Evolutionary conservation across 1,139 yeast species (phyloP).

Genomic region (Debaryomycetaceae sp.): DNA sequence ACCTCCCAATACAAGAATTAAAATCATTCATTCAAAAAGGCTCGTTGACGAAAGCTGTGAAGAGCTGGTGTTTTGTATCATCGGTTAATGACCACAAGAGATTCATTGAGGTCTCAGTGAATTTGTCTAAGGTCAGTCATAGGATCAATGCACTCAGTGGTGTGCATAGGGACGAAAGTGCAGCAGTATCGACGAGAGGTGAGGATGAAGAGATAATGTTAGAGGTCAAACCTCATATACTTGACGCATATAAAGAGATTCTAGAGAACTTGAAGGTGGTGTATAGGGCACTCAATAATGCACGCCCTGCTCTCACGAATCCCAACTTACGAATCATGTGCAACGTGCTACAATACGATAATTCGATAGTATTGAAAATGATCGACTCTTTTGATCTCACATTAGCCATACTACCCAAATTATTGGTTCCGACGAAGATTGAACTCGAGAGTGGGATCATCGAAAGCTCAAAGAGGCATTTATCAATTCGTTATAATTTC

Average conservation of each 20-base stretch:
- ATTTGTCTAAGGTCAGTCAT: constrained; percentile 24
- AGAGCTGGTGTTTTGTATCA: constrained; percentile 59
- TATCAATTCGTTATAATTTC: constrained; percentile 54
- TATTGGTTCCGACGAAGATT: constrained; percentile 52
- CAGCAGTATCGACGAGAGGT: background rate
- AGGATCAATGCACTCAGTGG: constrained; percentile 14
- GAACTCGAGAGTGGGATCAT: constrained; percentile 32
- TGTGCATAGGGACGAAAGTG: constrained; percentile 11
- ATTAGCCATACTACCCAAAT: constrained; percentile 56
- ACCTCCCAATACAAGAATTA: constrained; percentile 1
- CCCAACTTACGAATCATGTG: constrained; percentile 57
- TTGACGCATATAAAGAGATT: constrained; percentile 46
- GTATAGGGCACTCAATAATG: constrained; percentile 63
- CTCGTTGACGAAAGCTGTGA: constrained; percentile 17
- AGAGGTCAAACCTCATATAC: constrained; percentile 9
- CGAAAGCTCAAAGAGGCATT: constrained; percentile 21
- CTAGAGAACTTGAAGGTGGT: constrained; percentile 60
- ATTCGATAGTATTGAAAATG: constrained; percentile 53
- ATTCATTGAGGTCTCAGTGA: constrained; percentile 39
- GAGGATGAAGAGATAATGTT: constrained; percentile 1
- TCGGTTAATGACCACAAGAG: constrained; percentile 59
- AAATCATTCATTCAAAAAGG: constrained; percentile 12
- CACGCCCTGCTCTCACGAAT: constrained; percentile 57
- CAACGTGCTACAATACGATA: constrained; percentile 49
- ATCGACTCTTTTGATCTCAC: constrained; percentile 67